phyloP scores from a whole-genome alignment of 257 asterid genomes.

The Echium plantagineum region DNA sequence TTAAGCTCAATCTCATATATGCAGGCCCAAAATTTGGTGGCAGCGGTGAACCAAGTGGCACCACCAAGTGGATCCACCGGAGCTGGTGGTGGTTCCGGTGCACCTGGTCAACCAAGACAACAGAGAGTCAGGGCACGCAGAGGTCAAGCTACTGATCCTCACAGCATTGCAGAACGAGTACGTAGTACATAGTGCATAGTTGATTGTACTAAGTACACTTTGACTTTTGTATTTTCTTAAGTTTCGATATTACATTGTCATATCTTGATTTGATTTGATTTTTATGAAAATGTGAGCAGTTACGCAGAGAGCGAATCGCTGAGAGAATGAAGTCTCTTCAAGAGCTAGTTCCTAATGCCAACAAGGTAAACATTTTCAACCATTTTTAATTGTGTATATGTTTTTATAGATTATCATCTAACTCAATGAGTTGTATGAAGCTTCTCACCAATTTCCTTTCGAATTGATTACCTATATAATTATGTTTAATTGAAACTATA shows the following conservation, averaged over 20 bases:
- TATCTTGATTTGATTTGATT: neutral
- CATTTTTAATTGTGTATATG: no score
- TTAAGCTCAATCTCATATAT: conserved; percentile 2
- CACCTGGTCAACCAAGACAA: conserved; percentile 64
- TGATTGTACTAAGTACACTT: neutral
- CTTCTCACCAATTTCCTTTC: neutral
- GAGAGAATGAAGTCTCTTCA: conserved; percentile 13
- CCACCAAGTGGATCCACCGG: conserved; percentile 52
- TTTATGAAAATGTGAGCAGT: neutral
- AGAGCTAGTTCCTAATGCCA: conserved; percentile 14
- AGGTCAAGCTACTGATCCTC: conserved; percentile 99
- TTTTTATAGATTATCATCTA: neutral
- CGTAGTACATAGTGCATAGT: conserved; percentile 7
- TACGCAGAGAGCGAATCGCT: conserved; percentile 13
- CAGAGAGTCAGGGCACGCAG: conserved; percentile 91
- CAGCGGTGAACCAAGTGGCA: conserved; percentile 16
- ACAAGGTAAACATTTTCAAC: conserved; percentile 1
- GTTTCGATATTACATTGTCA: neutral
- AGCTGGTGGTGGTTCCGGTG: conserved; percentile 4
- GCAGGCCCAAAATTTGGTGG: conserved; percentile 38
- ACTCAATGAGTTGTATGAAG: neutral
- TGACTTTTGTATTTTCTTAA: neutral
- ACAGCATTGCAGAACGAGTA: conserved; percentile 96
- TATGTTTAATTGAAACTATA: neutral
- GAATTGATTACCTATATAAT: no score